A percentile compares a stretch with the other conserved stretches of the same genome.
These are phyloP conservation scores for Phialophora macrospora DNA, from an alignment of 2,329 filamentous ascomycete genomes.

Conservation along the genomic window DNA sequence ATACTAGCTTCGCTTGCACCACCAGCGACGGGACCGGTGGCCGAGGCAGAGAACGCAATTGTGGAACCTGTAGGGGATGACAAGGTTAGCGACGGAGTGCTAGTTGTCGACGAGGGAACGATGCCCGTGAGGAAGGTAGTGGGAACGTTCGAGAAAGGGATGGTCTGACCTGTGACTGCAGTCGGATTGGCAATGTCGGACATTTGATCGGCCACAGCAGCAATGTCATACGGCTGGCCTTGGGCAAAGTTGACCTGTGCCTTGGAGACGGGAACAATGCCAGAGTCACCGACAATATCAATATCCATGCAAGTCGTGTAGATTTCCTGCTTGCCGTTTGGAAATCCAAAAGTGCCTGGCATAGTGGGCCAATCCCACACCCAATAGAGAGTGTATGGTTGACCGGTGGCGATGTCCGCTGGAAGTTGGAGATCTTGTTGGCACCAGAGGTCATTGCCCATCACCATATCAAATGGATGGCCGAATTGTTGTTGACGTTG, in stretches of 20 bases:
- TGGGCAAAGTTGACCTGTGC: conserved; percentile 40
- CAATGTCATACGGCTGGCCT: conserved; percentile 47
- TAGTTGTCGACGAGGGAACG: conserved; percentile 13
- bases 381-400: conserved; percentile 86
- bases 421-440: conserved; percentile 82
- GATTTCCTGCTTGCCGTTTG: conserved; percentile 52
- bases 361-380: conserved; percentile 88
- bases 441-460: conserved; percentile 71
- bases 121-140: conserved; percentile 6
- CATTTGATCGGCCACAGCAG: conserved; percentile 49
- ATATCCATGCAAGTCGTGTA: conserved; percentile 59
- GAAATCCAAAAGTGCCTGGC: conserved; percentile 44
- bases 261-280: conserved; percentile 27
- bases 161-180: conserved; percentile 37
- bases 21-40: conserved; percentile 31
- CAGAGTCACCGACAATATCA: conserved; percentile 44
- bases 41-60: conserved; percentile 33
- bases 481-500: conserved; percentile 64
- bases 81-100: conserved; percentile 10
- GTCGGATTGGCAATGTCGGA: conserved; percentile 42
- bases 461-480: conserved; percentile 56
- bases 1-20: conserved; percentile 36
- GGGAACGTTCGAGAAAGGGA: conserved; percentile 23
- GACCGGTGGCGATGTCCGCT: conserved; percentile 62
- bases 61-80: conserved; percentile 27